A percentile compares a stretch with the other conserved stretches of the same genome.
These are phyloP conservation scores for Benincasa hispida DNA, from an alignment of 306 rosid genomes.

Conservation along the genomic window DNA sequence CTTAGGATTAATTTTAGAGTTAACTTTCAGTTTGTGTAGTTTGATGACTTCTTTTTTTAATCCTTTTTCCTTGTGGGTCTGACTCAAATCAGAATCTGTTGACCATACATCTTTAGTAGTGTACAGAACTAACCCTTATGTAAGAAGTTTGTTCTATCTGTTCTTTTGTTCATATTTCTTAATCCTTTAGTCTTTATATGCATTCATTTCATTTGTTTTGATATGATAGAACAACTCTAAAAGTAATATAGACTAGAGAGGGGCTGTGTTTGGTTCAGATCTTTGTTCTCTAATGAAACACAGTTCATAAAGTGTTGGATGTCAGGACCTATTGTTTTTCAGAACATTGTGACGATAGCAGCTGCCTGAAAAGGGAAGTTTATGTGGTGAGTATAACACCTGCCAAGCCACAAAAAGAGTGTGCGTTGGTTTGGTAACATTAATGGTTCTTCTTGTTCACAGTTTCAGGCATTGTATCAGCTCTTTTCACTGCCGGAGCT, in stretches of 20 bases:
- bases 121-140: background rate
- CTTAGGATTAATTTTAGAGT: background rate
- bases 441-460: background rate
- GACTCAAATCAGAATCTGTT: background rate
- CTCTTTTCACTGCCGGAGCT: background rate
- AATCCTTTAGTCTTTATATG: background rate
- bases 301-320: background rate
- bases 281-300: background rate
- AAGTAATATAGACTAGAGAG: background rate
- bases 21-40: constrained; percentile 1
- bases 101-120: background rate
- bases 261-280: background rate
- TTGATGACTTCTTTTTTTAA: background rate
- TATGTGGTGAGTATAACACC: no score
- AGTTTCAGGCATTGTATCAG: background rate
- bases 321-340: background rate
- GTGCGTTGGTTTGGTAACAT: background rate
- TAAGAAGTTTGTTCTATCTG: background rate
- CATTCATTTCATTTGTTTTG: background rate
- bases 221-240: background rate
- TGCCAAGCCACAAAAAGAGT: background rate
- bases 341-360: background rate
- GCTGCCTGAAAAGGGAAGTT: no score
- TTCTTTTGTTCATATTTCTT: background rate
- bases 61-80: background rate